A percentile compares a stretch with the other conserved stretches of the same genome.
Conservation (phyloP, 495 filamentous ascomycete species). For the Daldinia decipiens region DNA sequence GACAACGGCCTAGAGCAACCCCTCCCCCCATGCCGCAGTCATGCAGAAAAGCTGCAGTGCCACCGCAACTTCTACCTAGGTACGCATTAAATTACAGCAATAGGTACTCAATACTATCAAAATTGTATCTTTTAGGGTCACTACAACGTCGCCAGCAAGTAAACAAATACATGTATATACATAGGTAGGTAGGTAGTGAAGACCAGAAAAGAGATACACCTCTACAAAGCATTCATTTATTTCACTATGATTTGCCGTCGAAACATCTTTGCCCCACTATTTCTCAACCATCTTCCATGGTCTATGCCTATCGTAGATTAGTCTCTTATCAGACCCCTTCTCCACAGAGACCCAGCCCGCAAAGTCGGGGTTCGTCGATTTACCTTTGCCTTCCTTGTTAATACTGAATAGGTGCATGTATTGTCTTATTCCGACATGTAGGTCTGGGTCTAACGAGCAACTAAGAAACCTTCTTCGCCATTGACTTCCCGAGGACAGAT, state of each 20-base stretch:
- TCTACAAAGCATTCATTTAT: conserved; percentile 25
- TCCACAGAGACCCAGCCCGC: conserved; percentile 29
- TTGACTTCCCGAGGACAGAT: conserved; percentile 15
- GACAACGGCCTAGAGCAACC: conserved; percentile 19
- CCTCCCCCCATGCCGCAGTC: conserved; percentile 21
- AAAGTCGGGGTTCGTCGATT: conserved; percentile 43
- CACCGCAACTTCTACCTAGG: conserved; percentile 27
- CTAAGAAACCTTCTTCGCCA: conserved; percentile 10
- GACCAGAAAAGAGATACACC: not conserved
- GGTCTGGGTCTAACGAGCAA: conserved; percentile 13
- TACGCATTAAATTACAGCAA: not conserved
- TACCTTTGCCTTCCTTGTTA: conserved; percentile 37
- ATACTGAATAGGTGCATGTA: conserved; percentile 1
- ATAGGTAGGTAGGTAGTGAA: too few relatives aligned
- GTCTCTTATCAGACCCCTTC: conserved; percentile 33
- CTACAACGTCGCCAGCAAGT: not conserved
- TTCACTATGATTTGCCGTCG: conserved; percentile 28
- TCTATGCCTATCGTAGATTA: conserved; percentile 34
- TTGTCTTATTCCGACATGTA: conserved; percentile 32
- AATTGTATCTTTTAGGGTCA: not conserved
- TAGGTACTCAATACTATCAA: too few relatives aligned
- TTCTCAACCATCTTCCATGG: conserved; percentile 44
- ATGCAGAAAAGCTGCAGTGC: conserved; percentile 32
- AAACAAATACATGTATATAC: too few relatives aligned
- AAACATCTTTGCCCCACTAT: conserved; percentile 31